These are phyloP conservation scores for Austroboletus eburneus DNA, from an alignment of 768 basidiomycete genomes.

Conservation along the genomic window DNA sequence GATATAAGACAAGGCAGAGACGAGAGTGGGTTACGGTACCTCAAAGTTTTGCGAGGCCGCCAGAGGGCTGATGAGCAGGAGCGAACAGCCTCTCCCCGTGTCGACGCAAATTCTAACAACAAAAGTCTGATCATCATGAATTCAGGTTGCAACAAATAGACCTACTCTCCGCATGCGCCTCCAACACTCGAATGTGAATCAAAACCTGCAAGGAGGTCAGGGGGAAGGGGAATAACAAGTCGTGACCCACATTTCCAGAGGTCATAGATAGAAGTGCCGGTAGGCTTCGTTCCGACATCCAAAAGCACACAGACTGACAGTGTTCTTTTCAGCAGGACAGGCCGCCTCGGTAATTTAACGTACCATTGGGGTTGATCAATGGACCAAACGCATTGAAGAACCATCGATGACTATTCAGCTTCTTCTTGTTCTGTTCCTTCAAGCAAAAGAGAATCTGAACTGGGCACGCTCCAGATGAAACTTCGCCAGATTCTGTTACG, in stretches of 20 bases:
- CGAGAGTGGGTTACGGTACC: constrained; percentile 30
- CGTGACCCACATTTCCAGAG: constrained; percentile 78
- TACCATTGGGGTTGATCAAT: constrained; percentile 79
- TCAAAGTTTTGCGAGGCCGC: constrained; percentile 97
- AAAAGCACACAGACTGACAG: constrained; percentile 77
- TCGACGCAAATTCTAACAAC: constrained; percentile 71
- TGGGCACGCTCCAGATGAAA: constrained; percentile 69
- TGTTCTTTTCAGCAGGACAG: background rate
- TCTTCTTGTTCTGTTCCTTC: constrained; percentile 97
- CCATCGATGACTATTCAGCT: constrained; percentile 94
- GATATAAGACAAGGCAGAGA: constrained; percentile 1
- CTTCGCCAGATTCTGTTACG: constrained; percentile 77
- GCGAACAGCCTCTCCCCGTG: constrained; percentile 65
- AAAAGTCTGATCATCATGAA: background rate
- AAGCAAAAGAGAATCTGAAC: constrained; percentile 88
- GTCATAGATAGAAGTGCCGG: constrained; percentile 91
- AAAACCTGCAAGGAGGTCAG: constrained; percentile 42
- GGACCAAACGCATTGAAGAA: constrained; percentile 97
- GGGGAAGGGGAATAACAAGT: background rate
- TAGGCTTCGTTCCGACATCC: constrained; percentile 95
- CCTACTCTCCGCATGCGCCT: constrained; percentile 92
- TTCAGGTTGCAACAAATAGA: background rate
- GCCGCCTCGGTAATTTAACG: constrained; percentile 1
- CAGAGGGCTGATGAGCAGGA: constrained; percentile 69
- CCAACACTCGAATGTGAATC: constrained; percentile 84